A percentile compares a stretch with the other conserved stretches of the same genome.
phyloP scores from a whole-genome alignment of 1,284 basidiomycete species.

The Fomitopsis betulina region DNA sequence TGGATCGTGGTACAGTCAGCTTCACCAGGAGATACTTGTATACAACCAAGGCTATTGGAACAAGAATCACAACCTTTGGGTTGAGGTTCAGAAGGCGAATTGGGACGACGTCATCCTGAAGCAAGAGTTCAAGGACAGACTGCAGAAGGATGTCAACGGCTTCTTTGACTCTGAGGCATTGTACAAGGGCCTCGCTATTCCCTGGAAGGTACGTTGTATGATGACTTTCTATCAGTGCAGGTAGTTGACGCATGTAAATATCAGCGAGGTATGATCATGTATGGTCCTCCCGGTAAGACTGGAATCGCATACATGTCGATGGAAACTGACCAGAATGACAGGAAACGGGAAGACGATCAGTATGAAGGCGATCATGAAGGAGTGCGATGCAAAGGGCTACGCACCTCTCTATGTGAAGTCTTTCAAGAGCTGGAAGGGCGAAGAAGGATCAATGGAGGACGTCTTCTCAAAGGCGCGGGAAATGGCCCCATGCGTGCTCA shows the following conservation, averaged over 20 bases:
- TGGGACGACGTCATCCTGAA: conserved; percentile 77
- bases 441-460: conserved; percentile 59
- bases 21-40: conserved; percentile 72
- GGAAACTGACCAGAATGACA: conserved; percentile 13
- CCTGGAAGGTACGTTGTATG: conserved; percentile 64
- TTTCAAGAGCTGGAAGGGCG: conserved; percentile 58
- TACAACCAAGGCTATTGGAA: conserved; percentile 68
- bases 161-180: conserved; percentile 72
- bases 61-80: conserved; percentile 62
- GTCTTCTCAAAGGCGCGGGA: conserved; percentile 67
- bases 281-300: conserved; percentile 61
- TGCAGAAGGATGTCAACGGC: conserved; percentile 70
- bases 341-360: conserved; percentile 85
- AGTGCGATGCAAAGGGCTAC: conserved; percentile 53
- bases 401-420: conserved; percentile 76
- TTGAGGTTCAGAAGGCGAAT: conserved; percentile 65
- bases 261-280: conserved; percentile 69
- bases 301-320: background rate
- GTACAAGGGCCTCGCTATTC: conserved; percentile 70
- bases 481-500: conserved; percentile 66
- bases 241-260: background rate
- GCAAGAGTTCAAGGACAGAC: conserved; percentile 57
- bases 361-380: conserved; percentile 73
- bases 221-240: background rate
- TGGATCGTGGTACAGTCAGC: conserved; percentile 45